Evolutionary conservation across 192 early-diverging fungal genomes (phyloP).

Genomic region (Cladochytrium replicatum): DNA sequence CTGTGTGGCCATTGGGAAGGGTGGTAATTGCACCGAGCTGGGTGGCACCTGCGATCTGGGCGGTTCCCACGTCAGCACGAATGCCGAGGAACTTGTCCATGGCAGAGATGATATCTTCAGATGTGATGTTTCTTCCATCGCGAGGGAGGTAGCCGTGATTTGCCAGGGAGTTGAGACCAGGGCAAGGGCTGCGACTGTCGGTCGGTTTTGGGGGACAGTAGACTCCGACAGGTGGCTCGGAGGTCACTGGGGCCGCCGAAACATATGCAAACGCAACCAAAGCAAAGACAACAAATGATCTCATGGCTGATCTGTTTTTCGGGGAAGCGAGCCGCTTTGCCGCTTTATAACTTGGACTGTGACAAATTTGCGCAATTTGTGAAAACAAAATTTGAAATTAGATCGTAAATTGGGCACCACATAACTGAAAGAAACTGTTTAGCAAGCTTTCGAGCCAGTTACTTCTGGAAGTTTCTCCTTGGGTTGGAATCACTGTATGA

Average conservation of each 20-base stretch:
- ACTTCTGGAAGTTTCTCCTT: too few species aligned
- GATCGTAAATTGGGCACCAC: too few species aligned
- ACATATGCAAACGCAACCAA: too few species aligned
- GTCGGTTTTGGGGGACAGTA: constrained; percentile 5
- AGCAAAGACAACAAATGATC: too few species aligned
- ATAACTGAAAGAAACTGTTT: too few species aligned
- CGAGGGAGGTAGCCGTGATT: constrained; percentile 3
- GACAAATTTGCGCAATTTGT: too few species aligned
- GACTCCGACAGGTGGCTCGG: not conserved
- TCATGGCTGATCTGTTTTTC: too few species aligned
- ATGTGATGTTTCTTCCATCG: not conserved
- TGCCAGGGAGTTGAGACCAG: constrained; percentile 1
- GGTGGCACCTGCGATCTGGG: not conserved
- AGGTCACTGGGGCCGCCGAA: not conserved
- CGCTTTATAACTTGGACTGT: too few species aligned
- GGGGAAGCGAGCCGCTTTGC: too few species aligned
- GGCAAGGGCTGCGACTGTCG: constrained; percentile 9
- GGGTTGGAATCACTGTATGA: too few species aligned
- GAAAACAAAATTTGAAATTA: too few species aligned
- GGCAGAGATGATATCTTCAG: not conserved
- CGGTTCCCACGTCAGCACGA: not conserved
- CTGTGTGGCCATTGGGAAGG: not conserved
- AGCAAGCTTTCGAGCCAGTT: too few species aligned
- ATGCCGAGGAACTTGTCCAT: not conserved
- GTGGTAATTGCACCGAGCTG: not conserved